Percentiles rank a stretch among this genome's conserved stretches.
These are phyloP conservation scores for Fremontodendron californicum DNA, from an alignment of 345 rosid genomes.

Conservation along the genomic window DNA sequence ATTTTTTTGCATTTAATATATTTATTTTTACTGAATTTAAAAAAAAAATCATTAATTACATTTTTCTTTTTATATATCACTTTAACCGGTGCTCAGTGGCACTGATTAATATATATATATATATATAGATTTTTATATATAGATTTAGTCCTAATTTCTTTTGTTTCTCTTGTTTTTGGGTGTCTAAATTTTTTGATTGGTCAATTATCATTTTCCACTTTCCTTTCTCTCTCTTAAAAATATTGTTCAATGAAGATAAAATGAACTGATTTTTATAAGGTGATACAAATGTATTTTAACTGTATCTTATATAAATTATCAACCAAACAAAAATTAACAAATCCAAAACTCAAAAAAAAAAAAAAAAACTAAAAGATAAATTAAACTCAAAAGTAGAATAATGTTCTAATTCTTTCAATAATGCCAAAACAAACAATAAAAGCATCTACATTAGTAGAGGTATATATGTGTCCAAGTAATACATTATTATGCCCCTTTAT, in stretches of 20 bases:
- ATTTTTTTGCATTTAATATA: too few species aligned
- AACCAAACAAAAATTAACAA: background rate
- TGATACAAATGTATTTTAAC: background rate
- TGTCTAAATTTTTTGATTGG: background rate
- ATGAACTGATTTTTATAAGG: background rate
- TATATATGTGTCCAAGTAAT: constrained; percentile 20
- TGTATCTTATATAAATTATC: background rate
- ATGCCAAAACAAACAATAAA: background rate
- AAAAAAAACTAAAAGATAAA: background rate
- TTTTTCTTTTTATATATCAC: too few species aligned
- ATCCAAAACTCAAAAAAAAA: background rate
- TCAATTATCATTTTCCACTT: background rate
- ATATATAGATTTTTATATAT: too few species aligned
- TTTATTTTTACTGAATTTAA: too few species aligned
- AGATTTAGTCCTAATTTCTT: background rate
- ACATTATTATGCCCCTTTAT: constrained; percentile 19
- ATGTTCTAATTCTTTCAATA: background rate
- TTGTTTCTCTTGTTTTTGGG: background rate
- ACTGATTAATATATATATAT: too few species aligned
- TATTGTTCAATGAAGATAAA: background rate
- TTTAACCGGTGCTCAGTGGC: too few species aligned
- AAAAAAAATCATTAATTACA: too few species aligned
- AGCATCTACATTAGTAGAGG: background rate
- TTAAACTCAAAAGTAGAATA: too few species aligned
- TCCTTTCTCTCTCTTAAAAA: too few species aligned